Conservation (phyloP, 2,329 filamentous ascomycete species). For the Trichoderma sp. region DNA sequence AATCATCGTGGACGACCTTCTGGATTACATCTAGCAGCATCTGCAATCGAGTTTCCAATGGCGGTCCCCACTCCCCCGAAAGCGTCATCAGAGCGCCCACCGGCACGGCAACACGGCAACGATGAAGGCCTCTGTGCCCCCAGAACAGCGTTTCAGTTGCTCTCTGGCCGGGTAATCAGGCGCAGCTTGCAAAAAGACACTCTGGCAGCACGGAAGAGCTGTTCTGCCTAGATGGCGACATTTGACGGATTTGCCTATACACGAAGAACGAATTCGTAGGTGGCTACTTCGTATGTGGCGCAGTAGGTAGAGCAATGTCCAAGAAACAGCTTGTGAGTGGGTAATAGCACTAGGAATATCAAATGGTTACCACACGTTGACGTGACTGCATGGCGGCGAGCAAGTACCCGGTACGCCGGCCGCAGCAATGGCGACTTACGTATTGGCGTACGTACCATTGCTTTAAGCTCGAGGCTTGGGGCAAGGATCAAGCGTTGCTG, state of each 20-base stretch:
- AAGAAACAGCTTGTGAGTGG: not conserved
- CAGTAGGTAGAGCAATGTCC: not conserved
- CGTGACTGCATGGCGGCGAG: not conserved
- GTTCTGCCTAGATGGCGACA: not conserved
- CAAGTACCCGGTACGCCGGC: not conserved
- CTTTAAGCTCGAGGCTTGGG: not conserved
- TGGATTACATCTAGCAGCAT: constrained; percentile 11
- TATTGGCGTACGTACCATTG: constrained; percentile 8
- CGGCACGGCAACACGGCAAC: constrained; percentile 20
- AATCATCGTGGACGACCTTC: not conserved
- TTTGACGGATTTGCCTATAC: not conserved
- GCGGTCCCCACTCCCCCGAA: constrained; percentile 11
- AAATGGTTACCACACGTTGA: not conserved
- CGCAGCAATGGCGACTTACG: constrained; percentile 11
- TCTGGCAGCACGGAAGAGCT: not conserved
- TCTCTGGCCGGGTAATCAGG: not conserved
- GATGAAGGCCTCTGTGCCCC: not conserved
- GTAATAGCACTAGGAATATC: too few species aligned
- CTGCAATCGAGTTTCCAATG: not conserved
- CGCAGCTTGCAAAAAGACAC: not conserved
- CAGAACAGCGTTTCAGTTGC: constrained; percentile 14
- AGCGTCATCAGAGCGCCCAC: not conserved
- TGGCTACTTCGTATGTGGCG: not conserved
- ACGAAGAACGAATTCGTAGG: not conserved
- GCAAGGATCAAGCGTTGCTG: constrained; percentile 20